Evolutionary conservation across 129 eudicot species (phyloP).

Genomic region (Arctium minus): DNA sequence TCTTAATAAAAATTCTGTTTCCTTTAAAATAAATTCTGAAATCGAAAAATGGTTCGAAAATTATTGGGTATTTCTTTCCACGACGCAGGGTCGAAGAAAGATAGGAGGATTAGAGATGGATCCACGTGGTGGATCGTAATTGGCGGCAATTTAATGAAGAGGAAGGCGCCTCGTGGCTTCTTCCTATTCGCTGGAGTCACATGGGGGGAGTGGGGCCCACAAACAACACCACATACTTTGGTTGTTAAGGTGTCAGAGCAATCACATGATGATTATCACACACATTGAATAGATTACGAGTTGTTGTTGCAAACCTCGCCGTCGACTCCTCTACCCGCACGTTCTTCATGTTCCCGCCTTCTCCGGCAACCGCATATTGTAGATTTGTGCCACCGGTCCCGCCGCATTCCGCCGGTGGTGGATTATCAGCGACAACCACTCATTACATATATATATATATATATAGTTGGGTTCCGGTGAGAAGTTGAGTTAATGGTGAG

Average conservation of each 20-base stretch:
- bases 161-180: slow-evolving; percentile 26
- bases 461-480: too few species aligned
- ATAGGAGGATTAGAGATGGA: background rate
- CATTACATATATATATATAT: too few species aligned
- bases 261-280: slow-evolving; percentile 21
- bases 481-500: too few species aligned
- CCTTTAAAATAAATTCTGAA: too few species aligned
- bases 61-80: too few species aligned
- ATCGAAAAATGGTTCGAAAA: too few species aligned
- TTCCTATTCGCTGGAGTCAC: slow-evolving; percentile 27
- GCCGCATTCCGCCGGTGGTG: background rate
- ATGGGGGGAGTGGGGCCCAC: background rate
- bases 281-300: background rate
- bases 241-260: slow-evolving; percentile 26
- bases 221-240: slow-evolving; percentile 20
- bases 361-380: background rate
- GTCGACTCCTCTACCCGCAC: slow-evolving; percentile 19
- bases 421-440: too few species aligned
- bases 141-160: slow-evolving; percentile 6
- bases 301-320: slow-evolving; percentile 7
- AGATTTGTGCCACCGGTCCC: background rate
- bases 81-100: background rate
- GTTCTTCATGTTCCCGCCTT: slow-evolving; percentile 21
- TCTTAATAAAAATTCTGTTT: too few species aligned
- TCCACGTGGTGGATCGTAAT: background rate